Evolutionary conservation across 495 filamentous ascomycete genomes (phyloP).

Genomic region (Penicillium paxilli): DNA sequence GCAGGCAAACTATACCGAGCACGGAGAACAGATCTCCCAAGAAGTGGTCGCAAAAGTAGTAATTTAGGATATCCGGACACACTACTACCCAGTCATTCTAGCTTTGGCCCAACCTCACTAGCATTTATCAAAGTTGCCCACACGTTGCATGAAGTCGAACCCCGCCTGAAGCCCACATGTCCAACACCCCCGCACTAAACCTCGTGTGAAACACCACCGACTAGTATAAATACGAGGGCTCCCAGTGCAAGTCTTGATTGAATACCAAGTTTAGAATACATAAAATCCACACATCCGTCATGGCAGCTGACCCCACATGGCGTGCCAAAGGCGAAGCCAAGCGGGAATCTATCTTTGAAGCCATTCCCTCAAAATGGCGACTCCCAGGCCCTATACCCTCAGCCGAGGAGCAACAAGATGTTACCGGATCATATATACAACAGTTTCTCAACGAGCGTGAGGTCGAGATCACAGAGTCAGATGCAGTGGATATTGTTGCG

Average conservation of each 20-base stretch:
- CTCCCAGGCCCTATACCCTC: slow-evolving; percentile 48
- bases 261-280: neutral
- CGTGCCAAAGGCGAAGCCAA: slow-evolving; percentile 48
- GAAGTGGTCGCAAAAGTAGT: too few relatives aligned
- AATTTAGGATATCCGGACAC: too few relatives aligned
- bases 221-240: too few relatives aligned
- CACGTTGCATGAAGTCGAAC: too few relatives aligned
- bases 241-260: neutral
- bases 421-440: slow-evolving; percentile 61
- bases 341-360: slow-evolving; percentile 48
- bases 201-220: too few relatives aligned
- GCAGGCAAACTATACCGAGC: too few relatives aligned
- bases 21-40: too few relatives aligned
- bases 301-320: slow-evolving; percentile 38
- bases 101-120: too few relatives aligned
- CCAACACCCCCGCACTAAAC: slow-evolving; percentile 26
- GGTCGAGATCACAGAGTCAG: slow-evolving; percentile 56
- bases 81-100: too few relatives aligned
- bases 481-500: slow-evolving; percentile 49
- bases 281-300: neutral
- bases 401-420: slow-evolving; percentile 53
- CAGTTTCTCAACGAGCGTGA: slow-evolving; percentile 56
- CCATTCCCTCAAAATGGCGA: slow-evolving; percentile 60
- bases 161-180: too few relatives aligned
- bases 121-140: too few relatives aligned